Evolutionary conservation across 805 yeast genomes (phyloP).

Genomic region (Schwanniomyces pseudopolymorphus): DNA sequence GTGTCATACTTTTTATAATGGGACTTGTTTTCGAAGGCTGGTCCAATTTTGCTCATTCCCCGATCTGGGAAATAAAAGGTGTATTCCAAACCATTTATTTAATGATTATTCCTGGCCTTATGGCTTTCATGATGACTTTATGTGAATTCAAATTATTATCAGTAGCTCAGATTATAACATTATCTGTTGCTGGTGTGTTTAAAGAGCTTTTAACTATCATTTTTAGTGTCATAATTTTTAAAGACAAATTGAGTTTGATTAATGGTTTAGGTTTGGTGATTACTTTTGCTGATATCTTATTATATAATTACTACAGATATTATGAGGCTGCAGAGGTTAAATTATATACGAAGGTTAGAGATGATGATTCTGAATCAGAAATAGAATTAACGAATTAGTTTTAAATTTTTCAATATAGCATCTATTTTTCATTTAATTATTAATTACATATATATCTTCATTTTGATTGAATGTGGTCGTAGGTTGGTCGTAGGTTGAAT

Average conservation of each 20-base stretch:
- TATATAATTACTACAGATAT: conserved; percentile 74
- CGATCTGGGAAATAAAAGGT: conserved; percentile 68
- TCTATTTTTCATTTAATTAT: conserved; percentile 1
- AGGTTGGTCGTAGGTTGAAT: too few species aligned
- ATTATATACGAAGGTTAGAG: conserved; percentile 1
- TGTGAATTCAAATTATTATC: conserved; percentile 83
- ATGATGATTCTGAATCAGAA: conserved; percentile 1
- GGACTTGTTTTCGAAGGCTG: conserved; percentile 76
- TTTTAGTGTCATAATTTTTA: conserved; percentile 64
- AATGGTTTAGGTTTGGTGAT: conserved; percentile 74
- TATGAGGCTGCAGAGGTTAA: conserved; percentile 14
- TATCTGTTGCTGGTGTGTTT: conserved; percentile 89
- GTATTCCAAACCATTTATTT: conserved; percentile 52
- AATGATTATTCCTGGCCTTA: conserved; percentile 75
- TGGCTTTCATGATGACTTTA: conserved; percentile 87
- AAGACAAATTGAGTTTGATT: conserved; percentile 64
- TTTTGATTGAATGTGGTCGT: too few species aligned
- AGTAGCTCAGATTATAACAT: conserved; percentile 78
- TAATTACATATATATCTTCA: background rate
- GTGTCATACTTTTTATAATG: conserved; percentile 53
- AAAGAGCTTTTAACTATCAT: conserved; percentile 87
- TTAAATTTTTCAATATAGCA: background rate
- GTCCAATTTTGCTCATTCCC: conserved; percentile 46
- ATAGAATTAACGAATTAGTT: background rate
- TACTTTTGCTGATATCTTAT: conserved; percentile 74